A percentile compares a stretch with the other conserved stretches of the same genome.
These are phyloP conservation scores for Flammula alnicola DNA, from an alignment of 1,284 basidiomycete species.

Conservation along the genomic window DNA sequence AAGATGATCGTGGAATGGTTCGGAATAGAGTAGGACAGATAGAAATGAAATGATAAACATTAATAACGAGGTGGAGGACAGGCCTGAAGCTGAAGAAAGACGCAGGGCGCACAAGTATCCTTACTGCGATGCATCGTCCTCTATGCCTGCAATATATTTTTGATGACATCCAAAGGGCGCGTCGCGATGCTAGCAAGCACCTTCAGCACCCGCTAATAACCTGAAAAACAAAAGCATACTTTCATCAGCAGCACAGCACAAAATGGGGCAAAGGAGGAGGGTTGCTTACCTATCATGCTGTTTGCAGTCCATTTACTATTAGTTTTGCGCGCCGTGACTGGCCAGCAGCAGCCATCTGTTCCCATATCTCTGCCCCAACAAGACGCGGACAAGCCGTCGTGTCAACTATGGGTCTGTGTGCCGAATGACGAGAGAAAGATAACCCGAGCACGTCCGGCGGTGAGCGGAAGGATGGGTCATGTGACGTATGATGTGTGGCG, in stretches of 20 bases:
- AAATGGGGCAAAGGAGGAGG: background rate
- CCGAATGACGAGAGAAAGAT: background rate
- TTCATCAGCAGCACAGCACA: background rate
- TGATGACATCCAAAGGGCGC: slow-evolving; percentile 96
- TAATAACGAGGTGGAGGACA: background rate
- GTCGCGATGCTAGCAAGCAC: slow-evolving; percentile 91
- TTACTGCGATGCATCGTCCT: slow-evolving; percentile 64
- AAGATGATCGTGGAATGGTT: background rate
- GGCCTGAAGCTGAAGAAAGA: slow-evolving; percentile 30
- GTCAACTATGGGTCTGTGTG: too few species aligned
- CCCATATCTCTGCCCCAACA: slow-evolving; percentile 68
- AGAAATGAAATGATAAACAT: slow-evolving; percentile 25
- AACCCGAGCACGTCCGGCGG: background rate
- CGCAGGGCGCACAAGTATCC: slow-evolving; percentile 80
- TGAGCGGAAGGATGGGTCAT: slow-evolving; percentile 1
- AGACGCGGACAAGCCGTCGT: too few species aligned
- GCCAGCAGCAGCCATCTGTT: slow-evolving; percentile 31
- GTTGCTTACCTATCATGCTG: slow-evolving; percentile 63
- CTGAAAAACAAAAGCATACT: background rate
- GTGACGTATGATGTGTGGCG: slow-evolving; percentile 7
- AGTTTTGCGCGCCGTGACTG: slow-evolving; percentile 27
- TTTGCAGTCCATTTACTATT: slow-evolving; percentile 68
- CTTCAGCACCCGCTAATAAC: slow-evolving; percentile 76
- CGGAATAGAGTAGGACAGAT: background rate
- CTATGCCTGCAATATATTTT: slow-evolving; percentile 96